Conservation (phyloP, 1,284 basidiomycete genomes). For the Exobasidium cylindrosporum region DNA sequence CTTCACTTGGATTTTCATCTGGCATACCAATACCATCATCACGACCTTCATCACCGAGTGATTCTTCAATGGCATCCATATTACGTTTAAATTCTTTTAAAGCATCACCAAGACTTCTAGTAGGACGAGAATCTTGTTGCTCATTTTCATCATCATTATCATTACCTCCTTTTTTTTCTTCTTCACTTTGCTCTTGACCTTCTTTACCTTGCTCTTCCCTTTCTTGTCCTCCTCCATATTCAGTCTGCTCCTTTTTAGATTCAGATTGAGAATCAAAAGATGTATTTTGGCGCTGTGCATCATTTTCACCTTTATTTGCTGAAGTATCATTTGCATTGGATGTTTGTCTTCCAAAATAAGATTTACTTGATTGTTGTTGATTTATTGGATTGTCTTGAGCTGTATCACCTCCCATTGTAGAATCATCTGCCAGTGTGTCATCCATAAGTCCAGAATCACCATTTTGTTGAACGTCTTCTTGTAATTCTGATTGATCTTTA, state of each 20-base stretch:
- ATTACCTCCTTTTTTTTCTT: too few relatives aligned
- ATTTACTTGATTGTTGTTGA: neutral
- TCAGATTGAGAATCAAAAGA: neutral
- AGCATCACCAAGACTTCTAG: conserved; percentile 81
- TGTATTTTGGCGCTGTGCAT: neutral
- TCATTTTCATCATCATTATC: conserved; percentile 16
- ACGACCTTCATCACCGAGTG: conserved; percentile 56
- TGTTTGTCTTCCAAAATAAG: neutral
- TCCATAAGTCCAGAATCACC: conserved; percentile 6
- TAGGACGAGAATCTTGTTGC: conserved; percentile 60
- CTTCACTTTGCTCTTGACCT: conserved; percentile 1
- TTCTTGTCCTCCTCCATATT: neutral
- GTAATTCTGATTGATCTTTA: conserved; percentile 25
- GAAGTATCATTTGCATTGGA: neutral
- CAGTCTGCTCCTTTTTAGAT: neutral
- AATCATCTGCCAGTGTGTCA: conserved; percentile 20
- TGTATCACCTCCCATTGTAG: neutral
- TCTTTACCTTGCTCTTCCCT: conserved; percentile 9
- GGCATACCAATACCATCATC: conserved; percentile 59
- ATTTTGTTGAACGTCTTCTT: conserved; percentile 2
- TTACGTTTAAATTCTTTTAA: conserved; percentile 78
- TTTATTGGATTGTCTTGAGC: neutral
- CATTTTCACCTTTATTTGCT: neutral
- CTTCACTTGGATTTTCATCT: conserved; percentile 47
- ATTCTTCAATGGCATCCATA: conserved; percentile 76